Evolutionary conservation across 2,329 filamentous ascomycete genomes (phyloP).

Genomic region (Xylariaceae sp.): DNA sequence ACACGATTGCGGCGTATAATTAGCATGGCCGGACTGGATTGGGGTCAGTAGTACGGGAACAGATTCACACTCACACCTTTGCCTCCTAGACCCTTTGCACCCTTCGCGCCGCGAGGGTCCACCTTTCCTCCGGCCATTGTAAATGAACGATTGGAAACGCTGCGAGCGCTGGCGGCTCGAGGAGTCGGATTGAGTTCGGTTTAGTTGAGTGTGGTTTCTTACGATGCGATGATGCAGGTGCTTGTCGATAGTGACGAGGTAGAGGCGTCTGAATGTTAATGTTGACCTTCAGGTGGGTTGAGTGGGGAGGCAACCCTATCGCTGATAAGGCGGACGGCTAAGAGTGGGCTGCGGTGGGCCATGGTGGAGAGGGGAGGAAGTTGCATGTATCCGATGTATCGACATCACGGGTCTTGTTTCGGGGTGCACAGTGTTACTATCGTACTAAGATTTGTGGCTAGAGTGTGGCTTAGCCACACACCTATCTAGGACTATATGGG

Average conservation of each 20-base stretch:
- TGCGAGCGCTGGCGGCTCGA: neutral
- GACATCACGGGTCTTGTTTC: neutral
- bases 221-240: too few relatives aligned
- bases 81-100: slow-evolving; percentile 35
- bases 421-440: too few relatives aligned
- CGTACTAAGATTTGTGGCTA: too few relatives aligned
- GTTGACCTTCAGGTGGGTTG: too few relatives aligned
- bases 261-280: too few relatives aligned
- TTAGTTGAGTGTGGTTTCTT: too few relatives aligned
- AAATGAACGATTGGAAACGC: too few relatives aligned
- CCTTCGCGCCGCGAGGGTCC: slow-evolving; percentile 29
- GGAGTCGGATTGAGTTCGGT: neutral
- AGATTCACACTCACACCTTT: slow-evolving; percentile 35
- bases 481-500: too few relatives aligned
- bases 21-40: neutral
- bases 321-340: too few relatives aligned
- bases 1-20: slow-evolving; percentile 6
- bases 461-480: too few relatives aligned
- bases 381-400: neutral
- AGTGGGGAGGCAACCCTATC: too few relatives aligned
- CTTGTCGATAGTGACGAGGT: too few relatives aligned
- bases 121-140: slow-evolving; percentile 9
- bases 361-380: neutral
- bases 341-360: neutral
- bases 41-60: neutral